A percentile compares a stretch with the other conserved stretches of the same genome.
phyloP scores from a whole-genome alignment of 768 basidiomycete species.

The Gloeopeniophorella convolvens region DNA sequence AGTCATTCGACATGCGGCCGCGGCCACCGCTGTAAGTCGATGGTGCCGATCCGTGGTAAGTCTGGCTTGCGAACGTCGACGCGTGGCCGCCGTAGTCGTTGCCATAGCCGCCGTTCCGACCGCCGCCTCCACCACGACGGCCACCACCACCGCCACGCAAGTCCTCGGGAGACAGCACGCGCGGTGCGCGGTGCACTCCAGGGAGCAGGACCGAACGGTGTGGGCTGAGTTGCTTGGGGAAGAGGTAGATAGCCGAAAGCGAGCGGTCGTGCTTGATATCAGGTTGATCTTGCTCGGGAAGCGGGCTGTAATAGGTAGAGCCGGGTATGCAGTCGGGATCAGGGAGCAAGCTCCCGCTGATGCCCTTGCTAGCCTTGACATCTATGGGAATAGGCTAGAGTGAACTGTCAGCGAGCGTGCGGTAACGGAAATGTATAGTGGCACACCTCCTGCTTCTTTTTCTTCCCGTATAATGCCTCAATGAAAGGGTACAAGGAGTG shows the following conservation, averaged over 20 bases:
- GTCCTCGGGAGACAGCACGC: conserved; percentile 62
- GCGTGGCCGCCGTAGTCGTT: conserved; percentile 12
- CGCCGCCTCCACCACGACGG: conserved; percentile 40
- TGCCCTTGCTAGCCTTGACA: conserved; percentile 60
- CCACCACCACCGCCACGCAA: conserved; percentile 55
- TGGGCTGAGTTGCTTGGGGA: conserved; percentile 79
- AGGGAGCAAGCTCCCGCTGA: conserved; percentile 72
- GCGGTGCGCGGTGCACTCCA: conserved; percentile 53
- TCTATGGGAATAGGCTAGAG: conserved; percentile 71
- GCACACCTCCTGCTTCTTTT: conserved; percentile 70
- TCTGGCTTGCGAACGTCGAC: conserved; percentile 6
- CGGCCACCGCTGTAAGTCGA: conserved; percentile 19
- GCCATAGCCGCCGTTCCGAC: conserved; percentile 33
- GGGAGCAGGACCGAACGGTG: conserved; percentile 82
- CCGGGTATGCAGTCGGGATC: conserved; percentile 90
- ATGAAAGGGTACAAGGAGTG: conserved; percentile 85
- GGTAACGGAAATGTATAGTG: not conserved
- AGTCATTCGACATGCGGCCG: conserved; percentile 23
- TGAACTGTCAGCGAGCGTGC: conserved; percentile 6
- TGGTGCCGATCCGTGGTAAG: conserved; percentile 3
- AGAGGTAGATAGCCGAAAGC: conserved; percentile 80
- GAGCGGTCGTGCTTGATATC: conserved; percentile 88
- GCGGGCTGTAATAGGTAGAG: conserved; percentile 78
- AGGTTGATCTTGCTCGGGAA: conserved; percentile 50
- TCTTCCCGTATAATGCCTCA: conserved; percentile 85